phyloP scores from a whole-genome alignment of 495 filamentous ascomycete species.

The Daldinia concentrica region DNA sequence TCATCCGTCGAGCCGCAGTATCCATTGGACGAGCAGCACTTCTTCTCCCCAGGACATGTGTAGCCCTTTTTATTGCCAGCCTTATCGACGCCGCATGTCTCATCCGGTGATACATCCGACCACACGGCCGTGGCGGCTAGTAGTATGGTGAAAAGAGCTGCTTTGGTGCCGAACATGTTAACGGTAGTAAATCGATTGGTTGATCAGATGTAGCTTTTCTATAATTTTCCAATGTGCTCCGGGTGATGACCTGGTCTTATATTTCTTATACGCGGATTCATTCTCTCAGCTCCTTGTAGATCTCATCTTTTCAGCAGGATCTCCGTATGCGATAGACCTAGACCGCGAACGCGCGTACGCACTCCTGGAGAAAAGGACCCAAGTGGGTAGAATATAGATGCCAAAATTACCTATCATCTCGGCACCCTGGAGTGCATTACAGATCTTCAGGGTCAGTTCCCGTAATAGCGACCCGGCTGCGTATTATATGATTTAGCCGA shows the following conservation, averaged over 20 bases:
- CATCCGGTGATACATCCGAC: conserved; percentile 48
- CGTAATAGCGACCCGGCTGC: conserved; percentile 7
- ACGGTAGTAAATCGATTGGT: neutral
- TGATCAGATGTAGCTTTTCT: neutral
- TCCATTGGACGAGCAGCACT: conserved; percentile 51
- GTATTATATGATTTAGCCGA: conserved; percentile 39
- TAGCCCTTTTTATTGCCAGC: conserved; percentile 45
- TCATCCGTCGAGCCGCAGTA: conserved; percentile 50
- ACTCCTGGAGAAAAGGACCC: conserved; percentile 6
- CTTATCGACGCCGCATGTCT: conserved; percentile 45
- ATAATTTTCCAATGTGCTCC: neutral
- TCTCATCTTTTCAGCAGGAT: conserved; percentile 2
- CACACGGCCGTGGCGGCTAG: conserved; percentile 47
- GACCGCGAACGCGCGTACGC: conserved; percentile 29
- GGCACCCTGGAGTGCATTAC: conserved; percentile 18
- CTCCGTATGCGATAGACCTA: conserved; percentile 11
- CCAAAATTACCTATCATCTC: conserved; percentile 17
- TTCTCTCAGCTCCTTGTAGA: neutral
- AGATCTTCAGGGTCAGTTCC: conserved; percentile 36
- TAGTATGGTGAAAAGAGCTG: conserved; percentile 19
- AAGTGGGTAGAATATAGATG: conserved; percentile 25
- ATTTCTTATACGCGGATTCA: conserved; percentile 6
- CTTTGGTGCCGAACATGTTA: conserved; percentile 27
- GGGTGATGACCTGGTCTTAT: neutral
- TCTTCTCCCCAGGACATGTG: conserved; percentile 46